phyloP scores from a whole-genome alignment of 2,329 filamentous ascomycete genomes.

The Aspergillus glaucus region DNA sequence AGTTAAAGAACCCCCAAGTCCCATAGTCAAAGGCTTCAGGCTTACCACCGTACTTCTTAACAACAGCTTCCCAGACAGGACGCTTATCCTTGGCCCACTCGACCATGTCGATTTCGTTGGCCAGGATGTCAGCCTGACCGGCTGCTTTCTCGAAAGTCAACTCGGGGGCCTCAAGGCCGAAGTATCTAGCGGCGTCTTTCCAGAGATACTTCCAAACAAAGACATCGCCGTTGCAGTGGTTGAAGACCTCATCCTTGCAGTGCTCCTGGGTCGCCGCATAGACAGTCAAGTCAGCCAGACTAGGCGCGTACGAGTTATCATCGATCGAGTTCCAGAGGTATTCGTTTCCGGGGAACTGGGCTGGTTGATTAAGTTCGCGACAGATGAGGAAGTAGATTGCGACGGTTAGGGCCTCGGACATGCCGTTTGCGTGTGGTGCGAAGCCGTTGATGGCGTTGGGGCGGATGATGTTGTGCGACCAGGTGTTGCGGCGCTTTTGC shows the following conservation, averaged over 20 bases:
- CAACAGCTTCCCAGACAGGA: slow-evolving; percentile 13
- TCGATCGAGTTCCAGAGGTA: slow-evolving; percentile 23
- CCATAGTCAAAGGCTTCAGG: slow-evolving; percentile 19
- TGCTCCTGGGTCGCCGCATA: slow-evolving; percentile 16
- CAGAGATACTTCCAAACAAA: slow-evolving; percentile 23
- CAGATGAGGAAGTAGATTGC: slow-evolving; percentile 23
- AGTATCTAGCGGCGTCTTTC: slow-evolving; percentile 15
- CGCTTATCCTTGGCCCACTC: slow-evolving; percentile 21
- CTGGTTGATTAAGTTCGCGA: slow-evolving; percentile 13
- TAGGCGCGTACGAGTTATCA: slow-evolving; percentile 22
- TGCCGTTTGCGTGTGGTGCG: slow-evolving; percentile 22
- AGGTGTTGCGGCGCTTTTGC: slow-evolving; percentile 10
- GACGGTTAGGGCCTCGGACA: slow-evolving; percentile 23
- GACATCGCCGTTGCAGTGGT: slow-evolving; percentile 22
- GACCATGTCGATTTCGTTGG: slow-evolving; percentile 16
- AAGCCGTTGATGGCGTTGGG: slow-evolving; percentile 25
- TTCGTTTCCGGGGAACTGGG: slow-evolving; percentile 21
- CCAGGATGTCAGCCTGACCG: slow-evolving; percentile 6
- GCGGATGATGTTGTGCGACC: slow-evolving; percentile 24
- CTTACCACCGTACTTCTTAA: slow-evolving; percentile 15
- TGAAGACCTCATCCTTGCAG: slow-evolving; percentile 22
- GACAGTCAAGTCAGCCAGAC: slow-evolving; percentile 21
- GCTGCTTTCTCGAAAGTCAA: slow-evolving; percentile 9
- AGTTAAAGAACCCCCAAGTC: slow-evolving; percentile 21
- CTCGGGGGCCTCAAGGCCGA: slow-evolving; percentile 17